Evolutionary conservation across 306 rosid genomes (phyloP).

Genomic region (Geum urbanum): DNA sequence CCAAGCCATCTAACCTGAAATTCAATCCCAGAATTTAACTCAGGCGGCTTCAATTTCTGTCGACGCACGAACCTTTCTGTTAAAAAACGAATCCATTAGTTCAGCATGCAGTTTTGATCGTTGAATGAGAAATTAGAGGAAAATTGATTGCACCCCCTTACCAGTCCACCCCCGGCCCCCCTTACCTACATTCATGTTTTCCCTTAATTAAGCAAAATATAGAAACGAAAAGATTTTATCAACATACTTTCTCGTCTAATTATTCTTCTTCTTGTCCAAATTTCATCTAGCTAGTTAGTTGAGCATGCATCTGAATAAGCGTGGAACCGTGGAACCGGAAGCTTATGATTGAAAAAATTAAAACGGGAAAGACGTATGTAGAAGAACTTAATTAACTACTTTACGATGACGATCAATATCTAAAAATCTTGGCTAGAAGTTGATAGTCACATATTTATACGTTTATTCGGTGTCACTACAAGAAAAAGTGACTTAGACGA

Average conservation of each 20-base stretch:
- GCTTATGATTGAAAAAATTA: too few relatives aligned
- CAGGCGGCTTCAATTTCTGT: neutral
- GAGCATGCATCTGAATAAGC: too few relatives aligned
- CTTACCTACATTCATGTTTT: neutral
- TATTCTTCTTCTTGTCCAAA: neutral
- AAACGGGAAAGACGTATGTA: too few relatives aligned
- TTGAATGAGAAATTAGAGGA: constrained; percentile 2
- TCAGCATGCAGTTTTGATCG: neutral
- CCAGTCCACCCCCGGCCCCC: too few relatives aligned
- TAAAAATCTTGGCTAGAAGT: too few relatives aligned
- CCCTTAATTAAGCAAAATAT: neutral
- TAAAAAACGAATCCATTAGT: neutral
- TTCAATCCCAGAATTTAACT: neutral
- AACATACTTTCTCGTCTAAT: neutral
- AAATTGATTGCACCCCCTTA: neutral
- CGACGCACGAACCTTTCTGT: neutral
- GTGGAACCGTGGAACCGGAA: too few relatives aligned
- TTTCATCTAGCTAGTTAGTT: neutral
- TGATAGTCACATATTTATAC: too few relatives aligned
- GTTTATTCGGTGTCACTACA: too few relatives aligned
- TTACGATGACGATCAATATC: too few relatives aligned
- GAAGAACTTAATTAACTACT: too few relatives aligned
- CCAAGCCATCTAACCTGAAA: constrained; percentile 1
- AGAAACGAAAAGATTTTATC: neutral
- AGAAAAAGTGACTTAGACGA: too few relatives aligned